phyloP scores from a whole-genome alignment of 306 rosid genomes.

The Malus asiatica region DNA sequence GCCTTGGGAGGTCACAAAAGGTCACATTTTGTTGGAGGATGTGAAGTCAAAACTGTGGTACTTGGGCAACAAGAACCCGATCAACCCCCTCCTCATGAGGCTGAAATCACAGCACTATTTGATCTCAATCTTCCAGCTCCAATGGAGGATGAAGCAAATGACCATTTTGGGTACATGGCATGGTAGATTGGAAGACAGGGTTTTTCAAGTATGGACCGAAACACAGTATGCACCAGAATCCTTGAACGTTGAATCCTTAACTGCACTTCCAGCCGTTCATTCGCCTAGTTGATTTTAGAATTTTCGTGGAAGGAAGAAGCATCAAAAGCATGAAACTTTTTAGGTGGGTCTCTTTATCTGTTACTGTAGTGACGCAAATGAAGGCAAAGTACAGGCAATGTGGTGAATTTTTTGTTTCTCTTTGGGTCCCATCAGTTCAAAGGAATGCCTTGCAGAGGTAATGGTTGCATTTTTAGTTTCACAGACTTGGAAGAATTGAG shows the following conservation, averaged over 20 bases:
- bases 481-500: conserved; percentile 12
- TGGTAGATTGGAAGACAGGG: conserved; percentile 10
- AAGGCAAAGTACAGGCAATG: conserved; percentile 37
- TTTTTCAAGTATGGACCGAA: too few relatives aligned
- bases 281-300: not conserved
- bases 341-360: conserved; percentile 21
- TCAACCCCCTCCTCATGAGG: conserved; percentile 6
- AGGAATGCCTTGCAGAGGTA: conserved; percentile 27
- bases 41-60: conserved; percentile 45
- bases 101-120: conserved; percentile 41
- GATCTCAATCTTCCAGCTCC: conserved; percentile 96
- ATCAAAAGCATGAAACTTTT: conserved; percentile 6
- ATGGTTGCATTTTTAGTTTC: conserved; percentile 29
- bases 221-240: not conserved
- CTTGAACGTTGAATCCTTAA: not conserved
- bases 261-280: not conserved
- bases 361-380: conserved; percentile 24
- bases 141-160: conserved; percentile 46
- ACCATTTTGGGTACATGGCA: conserved; percentile 25
- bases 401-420: conserved; percentile 24
- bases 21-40: conserved; percentile 80
- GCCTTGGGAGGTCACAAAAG: conserved; percentile 97
- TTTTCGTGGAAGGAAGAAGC: conserved; percentile 9
- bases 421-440: conserved; percentile 19
- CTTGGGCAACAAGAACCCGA: conserved; percentile 39